Base-by-base conservation (phyloP, 345 rosid species). In the Citrus medica region DNA sequence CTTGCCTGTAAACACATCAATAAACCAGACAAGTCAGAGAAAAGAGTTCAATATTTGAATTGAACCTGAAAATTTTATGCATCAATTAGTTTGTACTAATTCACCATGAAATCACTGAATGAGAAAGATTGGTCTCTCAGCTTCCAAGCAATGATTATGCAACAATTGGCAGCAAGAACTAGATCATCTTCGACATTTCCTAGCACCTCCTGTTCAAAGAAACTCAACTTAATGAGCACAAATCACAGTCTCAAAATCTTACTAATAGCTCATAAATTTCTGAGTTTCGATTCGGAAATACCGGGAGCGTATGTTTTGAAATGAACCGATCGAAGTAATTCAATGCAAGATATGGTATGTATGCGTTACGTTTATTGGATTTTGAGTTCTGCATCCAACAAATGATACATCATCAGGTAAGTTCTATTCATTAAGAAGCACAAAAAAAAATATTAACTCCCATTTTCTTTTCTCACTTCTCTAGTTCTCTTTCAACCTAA, bases 101-200 rank as follows among this genome's bases (percentile, higher is more conserved):
- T 66, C 58, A 76, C 67, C 79, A 67, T 25, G 27, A 76, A 76
- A 33, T 67, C 24, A 56, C 22, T 27, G 38, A 63, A 6, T 30
- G 22, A 14, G 67, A 63, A 63, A 30, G 67, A 63, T 30, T 35
- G 3, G 27, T 25, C 7, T 12, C 58, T 76, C 73, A 38, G 58
- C 79, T 76, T 76, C 25, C 51, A 53, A 32, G 79, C 71, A 24
- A 76, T 40, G 6, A 22, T 32, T 13, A 76, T 6, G 51, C 79
- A 76, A 42, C 79, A 55, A 51, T 28, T 9, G 17, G 53, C 38
- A 56, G 16, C 19, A 37, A 76, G 56, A 22, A 21, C 7, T 51
- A 67, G 30, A 2, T 53, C 61, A 12, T n/a, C 22, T 69, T 35
- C n/a, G 6, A 30, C 60, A 9, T 7, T 0, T 28, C 38, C 74